These are phyloP conservation scores for Fusarium acutatum DNA, from an alignment of 2,329 filamentous ascomycete genomes.

Conservation along the genomic window DNA sequence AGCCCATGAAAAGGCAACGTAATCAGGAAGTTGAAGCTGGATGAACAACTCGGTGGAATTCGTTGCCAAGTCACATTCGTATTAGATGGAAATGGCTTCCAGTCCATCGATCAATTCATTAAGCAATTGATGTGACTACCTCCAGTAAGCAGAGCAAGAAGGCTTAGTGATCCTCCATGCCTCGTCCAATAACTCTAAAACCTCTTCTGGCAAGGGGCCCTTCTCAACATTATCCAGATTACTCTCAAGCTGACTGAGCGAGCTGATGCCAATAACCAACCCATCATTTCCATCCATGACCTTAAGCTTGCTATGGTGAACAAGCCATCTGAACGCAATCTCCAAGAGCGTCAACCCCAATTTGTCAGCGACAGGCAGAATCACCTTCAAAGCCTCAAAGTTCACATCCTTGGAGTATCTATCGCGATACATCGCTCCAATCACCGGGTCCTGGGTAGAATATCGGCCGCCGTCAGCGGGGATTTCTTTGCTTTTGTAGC, in stretches of 20 bases:
- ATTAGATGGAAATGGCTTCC: fast-evolving
- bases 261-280: conserved; percentile 61
- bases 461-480: conserved; percentile 37
- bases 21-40: neutral
- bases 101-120: fast-evolving
- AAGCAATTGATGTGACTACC: no score
- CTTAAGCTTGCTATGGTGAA: conserved; percentile 68
- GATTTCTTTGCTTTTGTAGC: conserved; percentile 48
- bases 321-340: conserved; percentile 72
- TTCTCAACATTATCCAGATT: conserved; percentile 61
- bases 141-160: neutral
- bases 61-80: fast-evolving
- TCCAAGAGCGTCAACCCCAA: conserved; percentile 72
- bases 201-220: conserved; percentile 75
- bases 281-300: conserved; percentile 54
- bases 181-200: conserved; percentile 60
- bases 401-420: conserved; percentile 69
- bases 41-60: fast-evolving
- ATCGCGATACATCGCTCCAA: conserved; percentile 4
- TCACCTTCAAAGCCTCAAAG: conserved; percentile 66
- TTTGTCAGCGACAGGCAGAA: conserved; percentile 70
- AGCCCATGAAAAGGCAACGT: fast-evolving
- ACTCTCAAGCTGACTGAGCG: conserved; percentile 56
- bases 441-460: conserved; percentile 28
- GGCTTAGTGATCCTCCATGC: conserved; percentile 13